Evolutionary conservation across 345 rosid species (phyloP).

Genomic region (Eucalyptus guilfoylei): DNA sequence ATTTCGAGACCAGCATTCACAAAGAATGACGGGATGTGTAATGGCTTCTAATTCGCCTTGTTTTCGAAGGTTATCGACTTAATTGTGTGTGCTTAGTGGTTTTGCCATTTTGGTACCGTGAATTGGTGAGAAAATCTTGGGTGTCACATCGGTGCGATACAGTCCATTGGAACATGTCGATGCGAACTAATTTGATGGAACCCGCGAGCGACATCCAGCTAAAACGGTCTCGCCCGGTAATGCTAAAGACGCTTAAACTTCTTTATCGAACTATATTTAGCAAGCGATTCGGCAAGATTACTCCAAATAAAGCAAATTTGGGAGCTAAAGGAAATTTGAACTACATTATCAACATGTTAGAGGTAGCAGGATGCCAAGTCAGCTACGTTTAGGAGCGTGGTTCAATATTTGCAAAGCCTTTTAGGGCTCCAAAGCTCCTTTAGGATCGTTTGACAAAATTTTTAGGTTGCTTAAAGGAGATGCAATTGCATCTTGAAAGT

Average conservation of each 20-base stretch:
- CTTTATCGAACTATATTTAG: background rate
- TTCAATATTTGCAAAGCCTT: too few relatives aligned
- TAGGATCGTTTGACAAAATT: too few relatives aligned
- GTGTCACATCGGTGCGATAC: background rate
- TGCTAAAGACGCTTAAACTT: background rate
- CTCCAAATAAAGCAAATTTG: background rate
- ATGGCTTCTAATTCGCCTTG: background rate
- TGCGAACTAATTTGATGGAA: background rate
- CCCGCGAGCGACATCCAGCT: background rate
- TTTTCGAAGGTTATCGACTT: background rate
- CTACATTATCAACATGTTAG: background rate
- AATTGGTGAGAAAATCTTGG: background rate
- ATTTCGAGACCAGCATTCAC: background rate
- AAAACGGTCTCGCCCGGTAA: background rate
- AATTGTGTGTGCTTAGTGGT: background rate
- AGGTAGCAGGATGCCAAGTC: background rate
- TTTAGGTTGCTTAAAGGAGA: too few relatives aligned
- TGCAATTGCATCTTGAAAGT: too few relatives aligned
- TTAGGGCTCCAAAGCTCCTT: too few relatives aligned
- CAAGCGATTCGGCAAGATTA: background rate
- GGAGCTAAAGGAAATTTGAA: background rate
- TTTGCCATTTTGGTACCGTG: background rate
- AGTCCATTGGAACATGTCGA: background rate
- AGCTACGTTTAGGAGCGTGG: background rate
- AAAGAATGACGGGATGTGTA: background rate